Conservation (phyloP, 2,329 filamentous ascomycete genomes). For the Xylaria sp. region DNA sequence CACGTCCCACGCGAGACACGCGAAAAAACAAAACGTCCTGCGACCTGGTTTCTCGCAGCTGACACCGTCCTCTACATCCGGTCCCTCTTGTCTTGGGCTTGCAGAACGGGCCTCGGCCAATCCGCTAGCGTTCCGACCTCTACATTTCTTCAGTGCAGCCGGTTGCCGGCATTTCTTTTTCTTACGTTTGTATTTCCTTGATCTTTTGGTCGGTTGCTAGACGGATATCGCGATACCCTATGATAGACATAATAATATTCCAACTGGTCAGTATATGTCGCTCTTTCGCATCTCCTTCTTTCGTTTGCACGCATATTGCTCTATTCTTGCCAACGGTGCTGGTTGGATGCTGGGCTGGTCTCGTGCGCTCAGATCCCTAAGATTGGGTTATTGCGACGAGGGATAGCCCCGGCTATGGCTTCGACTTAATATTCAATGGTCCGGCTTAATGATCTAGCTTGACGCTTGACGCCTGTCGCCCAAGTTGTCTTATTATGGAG, state of each 20-base stretch:
- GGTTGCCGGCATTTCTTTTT: constrained; percentile 38
- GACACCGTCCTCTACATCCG: constrained; percentile 33
- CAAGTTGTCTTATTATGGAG: neutral
- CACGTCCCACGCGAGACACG: constrained; percentile 32
- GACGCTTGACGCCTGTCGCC: neutral
- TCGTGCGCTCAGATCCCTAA: constrained; percentile 10
- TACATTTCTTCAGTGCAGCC: constrained; percentile 41
- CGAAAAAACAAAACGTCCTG: constrained; percentile 34
- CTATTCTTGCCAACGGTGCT: constrained; percentile 2
- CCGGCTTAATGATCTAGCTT: too few species aligned
- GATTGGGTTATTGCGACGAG: constrained; percentile 5
- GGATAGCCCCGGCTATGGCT: neutral
- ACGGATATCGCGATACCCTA: constrained; percentile 50
- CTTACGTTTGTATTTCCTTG: constrained; percentile 39
- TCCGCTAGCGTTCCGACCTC: constrained; percentile 35
- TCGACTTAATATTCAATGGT: neutral
- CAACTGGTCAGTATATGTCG: constrained; percentile 44
- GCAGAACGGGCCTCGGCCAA: constrained; percentile 37
- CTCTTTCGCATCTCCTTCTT: constrained; percentile 19
- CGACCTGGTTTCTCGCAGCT: constrained; percentile 34
- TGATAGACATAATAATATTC: constrained; percentile 49
- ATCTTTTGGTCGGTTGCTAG: constrained; percentile 44
- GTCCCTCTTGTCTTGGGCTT: constrained; percentile 32
- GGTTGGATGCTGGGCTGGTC: constrained; percentile 2
- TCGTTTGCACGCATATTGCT: neutral